A percentile compares a stretch with the other conserved stretches of the same genome.
phyloP scores from a whole-genome alignment of 257 asterid species.

The Capsicum baccatum region DNA sequence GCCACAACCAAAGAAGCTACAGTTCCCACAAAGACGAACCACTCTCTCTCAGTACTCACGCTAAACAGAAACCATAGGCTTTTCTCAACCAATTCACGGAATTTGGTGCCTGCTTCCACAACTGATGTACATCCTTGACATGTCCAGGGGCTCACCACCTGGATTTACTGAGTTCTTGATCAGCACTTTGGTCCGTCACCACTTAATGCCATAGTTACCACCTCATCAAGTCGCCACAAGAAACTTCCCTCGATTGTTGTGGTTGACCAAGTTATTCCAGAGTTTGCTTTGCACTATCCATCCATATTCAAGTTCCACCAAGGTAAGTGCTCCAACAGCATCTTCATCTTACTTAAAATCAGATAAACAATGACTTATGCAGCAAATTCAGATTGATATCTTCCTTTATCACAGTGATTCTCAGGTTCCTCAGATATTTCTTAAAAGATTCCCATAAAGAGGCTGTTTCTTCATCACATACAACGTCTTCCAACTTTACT shows the following conservation, averaged over 20 bases:
- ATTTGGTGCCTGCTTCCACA: constrained; percentile 37
- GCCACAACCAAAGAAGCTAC: constrained; percentile 42
- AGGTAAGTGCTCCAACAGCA: no score
- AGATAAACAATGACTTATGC: constrained; percentile 23
- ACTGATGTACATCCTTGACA: constrained; percentile 53
- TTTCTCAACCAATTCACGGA: constrained; percentile 43
- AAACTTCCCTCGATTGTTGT: not conserved
- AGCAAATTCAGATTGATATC: constrained; percentile 46
- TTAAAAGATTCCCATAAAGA: constrained; percentile 27
- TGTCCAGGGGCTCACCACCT: constrained; percentile 45
- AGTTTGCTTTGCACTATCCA: no score
- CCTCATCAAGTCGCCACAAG: not conserved
- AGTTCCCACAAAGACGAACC: constrained; percentile 54
- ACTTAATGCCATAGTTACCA: not conserved
- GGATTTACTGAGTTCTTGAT: not conserved
- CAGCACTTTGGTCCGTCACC: not conserved
- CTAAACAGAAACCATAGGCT: constrained; percentile 48
- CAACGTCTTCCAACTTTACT: constrained; percentile 35
- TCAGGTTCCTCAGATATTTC: constrained; percentile 26
- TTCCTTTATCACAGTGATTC: constrained; percentile 37
- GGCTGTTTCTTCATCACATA: constrained; percentile 42
- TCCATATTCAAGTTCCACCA: no score
- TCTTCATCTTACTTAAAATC: not conserved
- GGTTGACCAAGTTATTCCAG: not conserved
- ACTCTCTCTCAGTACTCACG: constrained; percentile 52